These are phyloP conservation scores for Jimgerdemannia flammicorona DNA, from an alignment of 192 early-diverging fungal species.

Conservation along the genomic window DNA sequence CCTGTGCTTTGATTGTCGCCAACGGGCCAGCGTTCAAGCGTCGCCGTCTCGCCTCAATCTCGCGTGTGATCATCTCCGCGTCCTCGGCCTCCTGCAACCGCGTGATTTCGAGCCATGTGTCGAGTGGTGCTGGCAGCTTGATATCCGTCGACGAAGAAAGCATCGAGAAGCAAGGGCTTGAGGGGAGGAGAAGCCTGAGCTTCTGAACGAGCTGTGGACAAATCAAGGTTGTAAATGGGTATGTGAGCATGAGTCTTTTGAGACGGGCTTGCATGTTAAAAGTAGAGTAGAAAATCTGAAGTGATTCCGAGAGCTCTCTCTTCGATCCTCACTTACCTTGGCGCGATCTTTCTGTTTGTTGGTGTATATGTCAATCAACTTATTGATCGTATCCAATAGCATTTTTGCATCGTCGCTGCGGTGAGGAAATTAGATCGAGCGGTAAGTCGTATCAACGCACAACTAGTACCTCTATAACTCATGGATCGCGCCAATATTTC, in stretches of 20 bases:
- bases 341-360: conserved; percentile 31
- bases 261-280: conserved; percentile 23
- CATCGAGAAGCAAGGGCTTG: conserved; percentile 37
- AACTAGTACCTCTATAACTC: neutral
- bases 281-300: no score
- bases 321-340: conserved; percentile 24
- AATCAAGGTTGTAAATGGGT: neutral
- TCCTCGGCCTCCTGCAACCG: conserved; percentile 31
- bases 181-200: conserved; percentile 38
- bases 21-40: conserved; percentile 66
- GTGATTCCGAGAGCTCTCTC: conserved; percentile 1
- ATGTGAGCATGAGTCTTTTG: neutral
- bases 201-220: conserved; percentile 15
- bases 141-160: conserved; percentile 15
- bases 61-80: conserved; percentile 44
- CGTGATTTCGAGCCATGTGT: conserved; percentile 30
- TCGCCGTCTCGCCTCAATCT: conserved; percentile 61
- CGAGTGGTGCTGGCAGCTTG: conserved; percentile 26
- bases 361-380: conserved; percentile 48
- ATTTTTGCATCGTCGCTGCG: conserved; percentile 44
- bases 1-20: conserved; percentile 50
- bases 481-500: neutral
- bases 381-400: conserved; percentile 44
- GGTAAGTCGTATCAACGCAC: neutral
- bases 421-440: neutral